A percentile compares a stretch with the other conserved stretches of the same genome.
Evolutionary conservation across 148 eudicot species (phyloP).

Genomic region (Drosera capensis): DNA sequence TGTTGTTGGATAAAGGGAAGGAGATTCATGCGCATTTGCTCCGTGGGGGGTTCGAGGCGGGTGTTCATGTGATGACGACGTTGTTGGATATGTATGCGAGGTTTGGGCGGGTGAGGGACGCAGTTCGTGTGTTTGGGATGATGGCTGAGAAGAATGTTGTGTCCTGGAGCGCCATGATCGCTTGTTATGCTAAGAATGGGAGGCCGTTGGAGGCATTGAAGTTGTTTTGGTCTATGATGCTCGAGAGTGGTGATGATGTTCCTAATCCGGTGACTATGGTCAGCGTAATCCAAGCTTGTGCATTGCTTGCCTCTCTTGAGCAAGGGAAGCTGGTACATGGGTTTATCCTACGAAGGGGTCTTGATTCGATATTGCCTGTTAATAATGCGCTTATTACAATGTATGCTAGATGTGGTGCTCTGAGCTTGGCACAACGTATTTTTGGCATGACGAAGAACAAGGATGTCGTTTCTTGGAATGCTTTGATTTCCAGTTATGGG

Average conservation of each 20-base stretch:
- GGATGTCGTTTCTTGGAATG: constrained; percentile 87
- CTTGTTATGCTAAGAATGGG: constrained; percentile 71
- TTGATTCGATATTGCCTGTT: constrained; percentile 70
- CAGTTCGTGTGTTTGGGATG: constrained; percentile 35
- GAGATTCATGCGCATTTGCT: constrained; percentile 78
- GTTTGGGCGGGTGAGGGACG: constrained; percentile 45
- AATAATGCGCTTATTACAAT: constrained; percentile 59
- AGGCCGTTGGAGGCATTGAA: constrained; percentile 57
- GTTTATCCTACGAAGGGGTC: constrained; percentile 56
- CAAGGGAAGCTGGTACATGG: constrained; percentile 71
- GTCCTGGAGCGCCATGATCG: constrained; percentile 95
- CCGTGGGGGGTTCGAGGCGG: constrained; percentile 61
- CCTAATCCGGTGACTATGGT: constrained; percentile 95
- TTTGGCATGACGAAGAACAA: constrained; percentile 63
- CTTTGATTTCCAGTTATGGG: constrained; percentile 86
- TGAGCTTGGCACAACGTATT: constrained; percentile 34
- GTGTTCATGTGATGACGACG: constrained; percentile 84
- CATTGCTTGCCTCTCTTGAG: constrained; percentile 56
- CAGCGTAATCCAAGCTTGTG: constrained; percentile 88
- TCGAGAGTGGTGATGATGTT: constrained; percentile 20
- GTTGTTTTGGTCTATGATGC: constrained; percentile 62
- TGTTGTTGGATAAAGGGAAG: constrained; percentile 30
- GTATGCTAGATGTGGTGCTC: constrained; percentile 78
- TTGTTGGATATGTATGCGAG: constrained; percentile 84
- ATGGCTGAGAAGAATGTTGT: constrained; percentile 71